Evolutionary conservation across 805 yeast species (phyloP).

Genomic region (Maudiozyma saulgeensis): DNA sequence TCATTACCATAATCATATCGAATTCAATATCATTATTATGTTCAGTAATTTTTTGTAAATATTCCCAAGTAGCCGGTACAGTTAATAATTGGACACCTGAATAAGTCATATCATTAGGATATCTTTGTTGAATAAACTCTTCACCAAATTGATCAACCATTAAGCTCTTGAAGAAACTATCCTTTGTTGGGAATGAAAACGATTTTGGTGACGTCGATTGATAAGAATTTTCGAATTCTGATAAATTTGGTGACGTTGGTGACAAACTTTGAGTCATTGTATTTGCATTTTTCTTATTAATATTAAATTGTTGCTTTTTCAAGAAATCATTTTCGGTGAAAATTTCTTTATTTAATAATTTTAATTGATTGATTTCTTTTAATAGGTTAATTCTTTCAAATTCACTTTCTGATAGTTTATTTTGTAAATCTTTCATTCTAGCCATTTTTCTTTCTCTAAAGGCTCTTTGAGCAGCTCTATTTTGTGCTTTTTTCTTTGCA

Average conservation of each 20-base stretch:
- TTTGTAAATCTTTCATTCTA: slow-evolving; percentile 56
- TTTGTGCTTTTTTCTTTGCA: slow-evolving; percentile 62
- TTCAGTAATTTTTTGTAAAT: slow-evolving; percentile 43
- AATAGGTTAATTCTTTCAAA: slow-evolving; percentile 39
- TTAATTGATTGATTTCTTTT: slow-evolving; percentile 41
- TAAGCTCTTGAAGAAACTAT: slow-evolving; percentile 20
- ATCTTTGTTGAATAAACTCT: not conserved
- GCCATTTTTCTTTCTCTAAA: slow-evolving; percentile 75
- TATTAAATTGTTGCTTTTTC: not conserved
- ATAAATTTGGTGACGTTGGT: not conserved
- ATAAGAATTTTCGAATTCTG: too few relatives aligned
- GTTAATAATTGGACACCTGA: slow-evolving; percentile 45
- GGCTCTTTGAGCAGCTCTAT: slow-evolving; percentile 80
- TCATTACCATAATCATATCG: slow-evolving; percentile 51
- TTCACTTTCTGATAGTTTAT: slow-evolving; percentile 49
- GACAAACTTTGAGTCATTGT: slow-evolving; percentile 1
- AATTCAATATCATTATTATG: slow-evolving; percentile 31
- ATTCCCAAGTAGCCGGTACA: slow-evolving; percentile 77
- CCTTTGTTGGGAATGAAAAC: slow-evolving; percentile 26
- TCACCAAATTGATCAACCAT: slow-evolving; percentile 1
- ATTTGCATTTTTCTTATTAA: too few relatives aligned
- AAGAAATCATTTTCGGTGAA: slow-evolving; percentile 57
- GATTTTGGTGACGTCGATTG: not conserved
- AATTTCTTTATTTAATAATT: slow-evolving; percentile 46
- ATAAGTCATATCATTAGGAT: slow-evolving; percentile 1